Conservation (phyloP, 257 asterid species). For the Ophiorrhiza pumila region DNA sequence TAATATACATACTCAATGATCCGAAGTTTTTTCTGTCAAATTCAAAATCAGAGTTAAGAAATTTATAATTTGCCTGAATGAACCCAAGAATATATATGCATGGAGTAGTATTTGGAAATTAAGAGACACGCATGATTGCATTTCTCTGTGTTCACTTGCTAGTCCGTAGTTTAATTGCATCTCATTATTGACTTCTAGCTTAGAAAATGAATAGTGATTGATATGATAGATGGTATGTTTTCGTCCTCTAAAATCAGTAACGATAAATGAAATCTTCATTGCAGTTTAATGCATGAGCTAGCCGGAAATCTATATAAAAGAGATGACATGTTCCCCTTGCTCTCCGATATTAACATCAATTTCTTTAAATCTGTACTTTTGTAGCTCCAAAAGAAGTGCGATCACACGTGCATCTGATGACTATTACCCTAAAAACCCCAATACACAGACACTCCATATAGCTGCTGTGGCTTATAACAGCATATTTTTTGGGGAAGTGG, state of each 20-base stretch:
- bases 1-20: constrained; percentile 18
- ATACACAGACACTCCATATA: constrained; percentile 51
- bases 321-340: neutral
- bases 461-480: constrained; percentile 65
- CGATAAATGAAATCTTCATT: neutral
- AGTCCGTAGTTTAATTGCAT: neutral
- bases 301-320: neutral
- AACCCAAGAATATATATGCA: no score
- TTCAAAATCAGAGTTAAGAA: neutral
- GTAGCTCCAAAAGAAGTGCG: constrained; percentile 47
- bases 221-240: neutral
- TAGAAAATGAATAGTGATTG: neutral
- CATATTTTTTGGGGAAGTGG: constrained; percentile 53
- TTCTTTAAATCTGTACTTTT: neutral
- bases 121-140: no score
- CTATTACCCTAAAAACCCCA: constrained; percentile 47
- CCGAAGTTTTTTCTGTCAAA: neutral
- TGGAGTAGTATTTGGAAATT: no score
- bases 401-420: constrained; percentile 59
- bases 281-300: no score
- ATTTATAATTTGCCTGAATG: neutral
- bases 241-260: neutral
- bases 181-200: neutral
- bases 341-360: neutral
- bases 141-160: neutral